Conservation (phyloP, 78 protist genomes). For the Mastigamoeba balamuthi region DNA sequence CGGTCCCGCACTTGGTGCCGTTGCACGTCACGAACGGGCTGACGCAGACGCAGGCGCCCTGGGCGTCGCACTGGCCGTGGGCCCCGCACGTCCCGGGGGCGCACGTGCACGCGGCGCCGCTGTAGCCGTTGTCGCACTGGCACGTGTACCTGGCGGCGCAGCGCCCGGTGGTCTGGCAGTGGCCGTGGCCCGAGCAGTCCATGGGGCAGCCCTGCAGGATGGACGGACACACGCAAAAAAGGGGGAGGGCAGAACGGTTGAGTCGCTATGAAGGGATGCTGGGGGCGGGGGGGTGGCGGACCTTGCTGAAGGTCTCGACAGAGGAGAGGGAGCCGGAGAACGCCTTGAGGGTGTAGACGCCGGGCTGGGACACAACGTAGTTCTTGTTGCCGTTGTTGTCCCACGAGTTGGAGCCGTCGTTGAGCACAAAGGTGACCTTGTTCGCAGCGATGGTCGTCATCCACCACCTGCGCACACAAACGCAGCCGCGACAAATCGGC, state of each 20-base stretch:
- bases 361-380: not conserved
- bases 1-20: not conserved
- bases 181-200: not conserved
- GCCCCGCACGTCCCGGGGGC: not conserved
- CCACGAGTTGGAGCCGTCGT: not conserved
- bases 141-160: no score
- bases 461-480: no score
- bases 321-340: not conserved
- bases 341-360: no score
- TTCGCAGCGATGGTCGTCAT: not conserved
- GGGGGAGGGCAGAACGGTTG: not conserved
- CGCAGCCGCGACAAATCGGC: no score
- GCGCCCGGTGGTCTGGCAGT: not conserved
- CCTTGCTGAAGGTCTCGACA: no score
- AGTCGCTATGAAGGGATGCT: no score
- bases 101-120: not conserved
- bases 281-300: no score
- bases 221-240: not conserved
- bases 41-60: no score
- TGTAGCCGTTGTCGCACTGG: not conserved
- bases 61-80: no score
- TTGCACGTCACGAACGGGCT: no score
- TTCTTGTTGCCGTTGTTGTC: not conserved
- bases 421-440: not conserved
- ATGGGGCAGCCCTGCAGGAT: not conserved